Evolutionary conservation across 345 rosid genomes (phyloP).

Genomic region (Pugionium dolabratum): DNA sequence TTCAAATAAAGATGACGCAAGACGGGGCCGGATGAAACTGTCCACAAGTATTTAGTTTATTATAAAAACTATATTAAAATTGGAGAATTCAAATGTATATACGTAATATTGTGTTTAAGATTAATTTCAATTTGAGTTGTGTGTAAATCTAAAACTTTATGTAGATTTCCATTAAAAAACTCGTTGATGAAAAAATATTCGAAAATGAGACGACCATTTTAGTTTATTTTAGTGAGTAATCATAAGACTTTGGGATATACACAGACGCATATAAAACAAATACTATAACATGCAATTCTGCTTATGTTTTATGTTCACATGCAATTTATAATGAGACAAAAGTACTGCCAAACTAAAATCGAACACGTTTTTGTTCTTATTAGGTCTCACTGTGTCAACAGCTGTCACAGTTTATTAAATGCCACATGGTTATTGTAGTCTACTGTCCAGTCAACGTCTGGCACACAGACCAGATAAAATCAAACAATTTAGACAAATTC

Average conservation of each 20-base stretch:
- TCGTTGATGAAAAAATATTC: too few species aligned
- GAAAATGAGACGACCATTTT: too few species aligned
- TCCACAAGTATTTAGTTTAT: too few species aligned
- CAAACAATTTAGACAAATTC: slow-evolving; percentile 4
- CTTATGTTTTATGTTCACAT: background rate
- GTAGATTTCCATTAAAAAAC: too few species aligned
- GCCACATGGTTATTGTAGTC: slow-evolving; percentile 27
- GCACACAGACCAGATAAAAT: background rate
- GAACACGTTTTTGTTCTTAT: slow-evolving; percentile 27
- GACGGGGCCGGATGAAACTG: too few species aligned
- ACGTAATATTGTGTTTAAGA: too few species aligned
- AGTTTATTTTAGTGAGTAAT: background rate
- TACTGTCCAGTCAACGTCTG: slow-evolving; percentile 24
- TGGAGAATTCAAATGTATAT: too few species aligned
- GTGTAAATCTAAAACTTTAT: too few species aligned
- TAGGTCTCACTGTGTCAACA: slow-evolving; percentile 19
- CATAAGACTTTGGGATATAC: background rate
- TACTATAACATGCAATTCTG: slow-evolving; percentile 8
- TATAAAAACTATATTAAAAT: too few species aligned
- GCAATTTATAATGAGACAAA: slow-evolving; percentile 27
- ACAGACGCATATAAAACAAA: background rate
- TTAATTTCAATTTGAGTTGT: too few species aligned
- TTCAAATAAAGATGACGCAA: too few species aligned
- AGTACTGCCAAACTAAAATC: slow-evolving; percentile 14
- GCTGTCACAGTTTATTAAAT: slow-evolving; percentile 15